phyloP scores from a whole-genome alignment of 805 yeast species.

The Saturnispora diversa region DNA sequence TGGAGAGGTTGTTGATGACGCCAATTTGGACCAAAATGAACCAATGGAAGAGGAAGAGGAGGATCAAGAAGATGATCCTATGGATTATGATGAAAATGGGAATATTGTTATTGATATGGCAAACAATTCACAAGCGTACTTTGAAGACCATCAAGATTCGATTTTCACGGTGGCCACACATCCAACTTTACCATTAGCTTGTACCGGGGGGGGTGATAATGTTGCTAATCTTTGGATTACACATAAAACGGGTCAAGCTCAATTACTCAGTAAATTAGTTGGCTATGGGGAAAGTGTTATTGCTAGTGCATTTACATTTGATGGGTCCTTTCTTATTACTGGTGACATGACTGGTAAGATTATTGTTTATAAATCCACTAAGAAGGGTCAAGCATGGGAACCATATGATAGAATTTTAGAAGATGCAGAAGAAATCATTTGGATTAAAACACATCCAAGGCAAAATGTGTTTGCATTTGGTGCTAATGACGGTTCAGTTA shows the following conservation, averaged over 20 bases:
- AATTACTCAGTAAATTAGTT: constrained; percentile 61
- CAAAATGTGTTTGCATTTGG: constrained; percentile 83
- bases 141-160: constrained; percentile 86
- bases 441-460: constrained; percentile 75
- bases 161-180: constrained; percentile 75
- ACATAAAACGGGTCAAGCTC: constrained; percentile 68
- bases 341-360: constrained; percentile 94
- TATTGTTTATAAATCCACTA: constrained; percentile 59
- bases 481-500: constrained; percentile 84
- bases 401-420: constrained; percentile 36
- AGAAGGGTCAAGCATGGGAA: constrained; percentile 83
- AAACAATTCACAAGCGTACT: constrained; percentile 82
- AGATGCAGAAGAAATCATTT: constrained; percentile 84
- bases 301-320: constrained; percentile 72
- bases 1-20: constrained; percentile 29
- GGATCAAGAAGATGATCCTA: constrained; percentile 11
- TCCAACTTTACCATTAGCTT: constrained; percentile 76
- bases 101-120: constrained; percentile 74
- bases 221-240: constrained; percentile 88
- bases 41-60: constrained; percentile 28
- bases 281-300: constrained; percentile 88
- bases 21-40: constrained; percentile 34
- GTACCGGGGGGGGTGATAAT: constrained; percentile 95
- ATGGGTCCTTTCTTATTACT: constrained; percentile 74
- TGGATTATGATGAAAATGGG: constrained; percentile 35